Evolutionary conservation across 2,329 filamentous ascomycete genomes (phyloP).

Genomic region (Chrysoporthe deuterocubensis): DNA sequence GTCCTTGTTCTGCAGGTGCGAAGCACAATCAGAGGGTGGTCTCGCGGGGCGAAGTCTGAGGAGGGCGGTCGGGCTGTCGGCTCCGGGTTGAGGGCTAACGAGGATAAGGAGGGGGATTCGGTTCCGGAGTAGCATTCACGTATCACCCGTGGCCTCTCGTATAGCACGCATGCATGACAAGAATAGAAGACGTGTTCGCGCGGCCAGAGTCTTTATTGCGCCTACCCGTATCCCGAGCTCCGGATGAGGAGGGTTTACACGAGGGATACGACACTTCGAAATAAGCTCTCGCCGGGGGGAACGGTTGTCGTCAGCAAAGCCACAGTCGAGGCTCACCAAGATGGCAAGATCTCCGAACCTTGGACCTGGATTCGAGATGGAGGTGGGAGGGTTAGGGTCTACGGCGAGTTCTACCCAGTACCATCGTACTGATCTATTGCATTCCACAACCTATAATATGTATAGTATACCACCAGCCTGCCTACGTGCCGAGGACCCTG

Average conservation of each 20-base stretch:
- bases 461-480: not conserved
- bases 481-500: not conserved
- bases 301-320: not conserved
- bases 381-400: not conserved
- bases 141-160: conserved; percentile 8
- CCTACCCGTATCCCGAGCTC: not conserved
- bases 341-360: not conserved
- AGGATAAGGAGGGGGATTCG: not conserved
- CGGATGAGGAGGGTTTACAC: not conserved
- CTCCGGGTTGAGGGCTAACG: not conserved
- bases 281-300: not conserved
- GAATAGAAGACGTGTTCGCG: not conserved
- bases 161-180: conserved; percentile 13
- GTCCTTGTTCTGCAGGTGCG: not conserved
- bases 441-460: too few species aligned
- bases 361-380: not conserved
- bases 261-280: not conserved
- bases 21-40: not conserved
- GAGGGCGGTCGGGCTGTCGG: not conserved
- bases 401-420: not conserved
- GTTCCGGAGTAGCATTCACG: not conserved
- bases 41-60: not conserved
- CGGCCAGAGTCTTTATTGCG: not conserved
- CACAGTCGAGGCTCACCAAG: not conserved
- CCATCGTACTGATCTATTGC: not conserved